These are phyloP conservation scores for Primulina eburnea DNA, from an alignment of 257 asterid species.

Conservation along the genomic window DNA sequence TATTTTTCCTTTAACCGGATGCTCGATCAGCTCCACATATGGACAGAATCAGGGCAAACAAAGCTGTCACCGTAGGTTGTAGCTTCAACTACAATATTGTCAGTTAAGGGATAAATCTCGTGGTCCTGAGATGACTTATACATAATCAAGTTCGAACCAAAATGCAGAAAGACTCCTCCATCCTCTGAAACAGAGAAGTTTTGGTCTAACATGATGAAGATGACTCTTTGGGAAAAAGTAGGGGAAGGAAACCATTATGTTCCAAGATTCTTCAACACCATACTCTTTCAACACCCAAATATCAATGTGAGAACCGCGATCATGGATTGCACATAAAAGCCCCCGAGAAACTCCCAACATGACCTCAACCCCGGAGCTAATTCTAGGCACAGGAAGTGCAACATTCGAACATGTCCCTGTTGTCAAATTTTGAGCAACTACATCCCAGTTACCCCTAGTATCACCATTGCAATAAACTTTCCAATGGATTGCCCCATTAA, in stretches of 20 bases:
- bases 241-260: conserved; percentile 21
- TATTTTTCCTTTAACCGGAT: too few relatives aligned
- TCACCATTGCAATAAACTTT: background rate
- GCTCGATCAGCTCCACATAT: background rate
- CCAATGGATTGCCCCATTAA: conserved; percentile 36
- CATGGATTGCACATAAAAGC: conserved; percentile 18
- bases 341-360: conserved; percentile 24
- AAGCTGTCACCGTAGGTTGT: conserved; percentile 30
- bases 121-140: conserved; percentile 13
- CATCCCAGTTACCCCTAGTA: conserved; percentile 1
- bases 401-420: conserved; percentile 14
- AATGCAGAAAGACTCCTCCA: conserved; percentile 19
- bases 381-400: conserved; percentile 6
- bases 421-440: conserved; percentile 24
- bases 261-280: conserved; percentile 37
- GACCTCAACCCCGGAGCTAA: background rate
- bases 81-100: conserved; percentile 10
- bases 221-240: background rate
- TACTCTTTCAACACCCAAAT: conserved; percentile 44
- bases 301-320: conserved; percentile 12
- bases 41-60: conserved; percentile 21
- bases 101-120: background rate
- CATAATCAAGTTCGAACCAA: conserved; percentile 8
- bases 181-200: conserved; percentile 25
- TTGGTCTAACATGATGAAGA: background rate